Percentiles rank a stretch among this genome's conserved stretches.
Conservation (phyloP, 2,329 filamentous ascomycete genomes). For the Pyrenophora teres region DNA sequence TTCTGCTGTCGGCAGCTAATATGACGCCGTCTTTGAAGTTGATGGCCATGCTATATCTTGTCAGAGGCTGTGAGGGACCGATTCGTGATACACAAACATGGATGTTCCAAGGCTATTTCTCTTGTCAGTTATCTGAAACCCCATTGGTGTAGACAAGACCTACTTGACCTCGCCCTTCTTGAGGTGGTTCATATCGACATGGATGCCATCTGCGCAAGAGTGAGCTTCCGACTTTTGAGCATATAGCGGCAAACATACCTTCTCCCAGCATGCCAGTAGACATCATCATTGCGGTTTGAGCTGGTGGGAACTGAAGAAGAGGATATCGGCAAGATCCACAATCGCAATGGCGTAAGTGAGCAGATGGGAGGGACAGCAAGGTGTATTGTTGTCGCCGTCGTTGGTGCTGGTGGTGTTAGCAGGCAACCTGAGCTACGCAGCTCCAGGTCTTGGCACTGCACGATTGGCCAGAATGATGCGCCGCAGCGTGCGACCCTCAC, state of each 20-base stretch:
- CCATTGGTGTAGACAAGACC: conserved; percentile 47
- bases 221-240: conserved; percentile 30
- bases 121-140: conserved; percentile 3
- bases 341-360: background rate
- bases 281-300: conserved; percentile 32
- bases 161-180: conserved; percentile 99
- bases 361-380: conserved; percentile 3
- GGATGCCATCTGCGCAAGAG: conserved; percentile 82
- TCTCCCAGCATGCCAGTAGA: conserved; percentile 47
- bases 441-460: conserved; percentile 25
- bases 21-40: conserved; percentile 99
- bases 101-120: conserved; percentile 83
- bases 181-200: conserved; percentile 97
- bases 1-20: conserved; percentile 95
- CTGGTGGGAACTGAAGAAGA: background rate
- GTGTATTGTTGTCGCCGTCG: conserved; percentile 9
- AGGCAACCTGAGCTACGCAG: conserved; percentile 17
- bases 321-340: background rate
- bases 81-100: conserved; percentile 67
- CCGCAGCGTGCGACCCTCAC: conserved; percentile 9
- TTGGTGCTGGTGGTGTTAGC: conserved; percentile 5
- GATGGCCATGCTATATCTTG: conserved; percentile 81
- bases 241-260: conserved; percentile 31
- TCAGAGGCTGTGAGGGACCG: conserved; percentile 21
- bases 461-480: conserved; percentile 7